phyloP scores from a whole-genome alignment of 495 filamentous ascomycete species.

The Aspergillus steynii region DNA sequence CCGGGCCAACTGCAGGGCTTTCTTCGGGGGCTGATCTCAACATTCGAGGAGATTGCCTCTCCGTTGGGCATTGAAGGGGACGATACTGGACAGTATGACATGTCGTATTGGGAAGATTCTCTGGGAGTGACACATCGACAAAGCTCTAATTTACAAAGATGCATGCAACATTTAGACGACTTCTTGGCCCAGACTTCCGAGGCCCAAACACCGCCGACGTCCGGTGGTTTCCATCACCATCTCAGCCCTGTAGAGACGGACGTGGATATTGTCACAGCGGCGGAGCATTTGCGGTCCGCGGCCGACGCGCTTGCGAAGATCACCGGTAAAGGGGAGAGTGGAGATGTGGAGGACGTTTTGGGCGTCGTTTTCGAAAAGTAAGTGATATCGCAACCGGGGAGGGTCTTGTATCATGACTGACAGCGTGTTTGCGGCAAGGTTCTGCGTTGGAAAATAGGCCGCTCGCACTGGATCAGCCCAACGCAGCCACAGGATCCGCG shows the following conservation, averaged over 20 bases:
- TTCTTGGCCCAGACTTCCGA: conserved; percentile 55
- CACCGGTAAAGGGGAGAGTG: conserved; percentile 80
- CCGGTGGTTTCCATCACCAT: conserved; percentile 30
- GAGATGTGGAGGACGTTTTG: conserved; percentile 94
- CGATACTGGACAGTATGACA: conserved; percentile 40
- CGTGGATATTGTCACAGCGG: conserved; percentile 87
- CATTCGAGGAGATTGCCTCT: conserved; percentile 74
- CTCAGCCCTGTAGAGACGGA: conserved; percentile 38
- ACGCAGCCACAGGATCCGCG: background rate
- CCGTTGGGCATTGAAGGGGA: conserved; percentile 45
- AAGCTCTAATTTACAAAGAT: conserved; percentile 73
- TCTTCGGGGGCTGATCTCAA: conserved; percentile 61
- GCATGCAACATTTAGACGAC: conserved; percentile 63
- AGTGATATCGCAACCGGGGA: conserved; percentile 19
- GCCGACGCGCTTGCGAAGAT: conserved; percentile 80
- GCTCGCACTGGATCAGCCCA: background rate
- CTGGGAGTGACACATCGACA: conserved; percentile 90
- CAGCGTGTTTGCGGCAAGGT: conserved; percentile 36
- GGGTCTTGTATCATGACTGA: conserved; percentile 22
- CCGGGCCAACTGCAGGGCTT: conserved; percentile 70
- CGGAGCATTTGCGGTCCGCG: conserved; percentile 81
- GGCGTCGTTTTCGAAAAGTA: conserved; percentile 98
- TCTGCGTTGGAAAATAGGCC: conserved; percentile 70
- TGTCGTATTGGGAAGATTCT: conserved; percentile 74
- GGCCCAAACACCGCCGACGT: conserved; percentile 4